These are phyloP conservation scores for Annona cherimola DNA, from an alignment of 164 flowering plant species.

Conservation along the genomic window DNA sequence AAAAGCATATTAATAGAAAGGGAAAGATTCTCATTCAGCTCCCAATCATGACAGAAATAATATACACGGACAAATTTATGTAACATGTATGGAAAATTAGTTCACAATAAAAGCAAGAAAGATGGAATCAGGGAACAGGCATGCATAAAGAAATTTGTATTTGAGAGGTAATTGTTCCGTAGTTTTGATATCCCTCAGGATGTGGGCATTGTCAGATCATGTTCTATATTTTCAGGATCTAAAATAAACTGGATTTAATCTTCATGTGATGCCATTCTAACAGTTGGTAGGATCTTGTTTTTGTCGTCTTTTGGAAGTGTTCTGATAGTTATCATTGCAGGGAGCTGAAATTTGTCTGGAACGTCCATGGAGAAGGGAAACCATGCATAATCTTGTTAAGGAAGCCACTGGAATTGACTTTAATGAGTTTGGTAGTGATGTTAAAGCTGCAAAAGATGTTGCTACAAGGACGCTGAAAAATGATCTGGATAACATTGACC, in stretches of 20 bases:
- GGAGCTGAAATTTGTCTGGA: constrained; percentile 74
- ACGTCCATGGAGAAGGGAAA: constrained; percentile 95
- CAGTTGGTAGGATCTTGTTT: background rate
- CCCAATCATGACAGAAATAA: no score
- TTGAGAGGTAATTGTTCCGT: no score
- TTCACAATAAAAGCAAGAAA: background rate
- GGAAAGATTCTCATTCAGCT: no score
- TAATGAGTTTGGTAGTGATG: constrained; percentile 51
- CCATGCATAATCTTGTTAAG: constrained; percentile 96
- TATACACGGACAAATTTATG: background rate
- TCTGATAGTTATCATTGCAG: constrained; percentile 30
- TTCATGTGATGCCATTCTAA: background rate
- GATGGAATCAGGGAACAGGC: no score
- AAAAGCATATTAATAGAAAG: no score
- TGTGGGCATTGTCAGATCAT: no score
- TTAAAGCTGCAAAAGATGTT: constrained; percentile 61
- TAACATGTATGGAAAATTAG: background rate
- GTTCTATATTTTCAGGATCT: background rate
- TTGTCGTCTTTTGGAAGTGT: background rate
- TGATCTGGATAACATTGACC: constrained; percentile 37
- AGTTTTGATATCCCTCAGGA: no score
- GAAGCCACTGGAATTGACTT: constrained; percentile 84
- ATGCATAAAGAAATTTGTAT: no score
- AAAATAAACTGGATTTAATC: background rate
- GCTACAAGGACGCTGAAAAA: constrained; percentile 33